A percentile compares a stretch with the other conserved stretches of the same genome.
phyloP scores from a whole-genome alignment of 345 rosid species.

The Anacardium occidentale region DNA sequence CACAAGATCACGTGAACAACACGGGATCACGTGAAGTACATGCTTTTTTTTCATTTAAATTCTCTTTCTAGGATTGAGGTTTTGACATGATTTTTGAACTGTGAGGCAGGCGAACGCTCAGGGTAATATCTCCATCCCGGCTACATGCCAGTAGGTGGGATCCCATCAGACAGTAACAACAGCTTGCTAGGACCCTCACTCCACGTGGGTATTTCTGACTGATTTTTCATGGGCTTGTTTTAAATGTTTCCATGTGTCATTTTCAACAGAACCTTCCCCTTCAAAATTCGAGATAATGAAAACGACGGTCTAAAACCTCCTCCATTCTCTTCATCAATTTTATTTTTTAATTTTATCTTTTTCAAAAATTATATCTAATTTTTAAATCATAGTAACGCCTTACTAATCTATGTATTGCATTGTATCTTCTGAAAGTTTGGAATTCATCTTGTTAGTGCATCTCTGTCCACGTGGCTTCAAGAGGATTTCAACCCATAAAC shows the following conservation, averaged over 20 bases:
- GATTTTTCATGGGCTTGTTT: neutral
- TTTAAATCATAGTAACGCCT: no score
- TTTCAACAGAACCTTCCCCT: neutral
- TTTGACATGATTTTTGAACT: neutral
- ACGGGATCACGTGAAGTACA: constrained; percentile 49
- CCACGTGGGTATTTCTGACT: constrained; percentile 40
- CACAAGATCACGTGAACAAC: constrained; percentile 44
- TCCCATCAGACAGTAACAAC: neutral
- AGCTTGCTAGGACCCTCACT: constrained; percentile 15
- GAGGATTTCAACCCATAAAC: neutral
- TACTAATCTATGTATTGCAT: no score
- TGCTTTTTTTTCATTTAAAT: constrained; percentile 29
- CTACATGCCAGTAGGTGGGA: neutral
- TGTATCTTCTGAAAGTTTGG: no score
- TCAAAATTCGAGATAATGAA: constrained; percentile 13
- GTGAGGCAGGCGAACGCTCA: neutral
- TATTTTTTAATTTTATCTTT: no score
- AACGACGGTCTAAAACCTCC: constrained; percentile 4
- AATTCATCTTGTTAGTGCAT: no score
- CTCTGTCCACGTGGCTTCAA: neutral
- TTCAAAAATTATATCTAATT: no score
- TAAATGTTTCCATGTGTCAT: neutral
- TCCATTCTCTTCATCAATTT: neutral
- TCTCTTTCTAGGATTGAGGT: neutral
- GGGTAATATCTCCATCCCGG: neutral